Percentiles rank a stretch among this genome's conserved stretches.
Evolutionary conservation across 2,329 filamentous ascomycete species (phyloP).

Genomic region (Claviceps africana): DNA sequence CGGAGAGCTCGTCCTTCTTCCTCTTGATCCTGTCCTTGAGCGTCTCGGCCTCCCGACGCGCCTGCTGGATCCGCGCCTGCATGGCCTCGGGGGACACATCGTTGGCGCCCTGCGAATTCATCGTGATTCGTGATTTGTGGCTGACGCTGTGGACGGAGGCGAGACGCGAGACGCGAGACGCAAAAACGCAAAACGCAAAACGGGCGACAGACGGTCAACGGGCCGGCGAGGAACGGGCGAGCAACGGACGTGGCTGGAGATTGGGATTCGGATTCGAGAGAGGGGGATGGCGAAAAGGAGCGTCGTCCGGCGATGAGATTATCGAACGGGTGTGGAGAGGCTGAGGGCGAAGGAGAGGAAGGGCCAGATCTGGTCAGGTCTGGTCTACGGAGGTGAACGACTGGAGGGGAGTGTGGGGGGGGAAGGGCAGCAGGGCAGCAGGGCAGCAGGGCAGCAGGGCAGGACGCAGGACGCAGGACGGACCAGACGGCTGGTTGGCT

Average conservation of each 20-base stretch:
- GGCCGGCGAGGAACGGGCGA: background rate
- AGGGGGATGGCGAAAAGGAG: constrained; percentile 7
- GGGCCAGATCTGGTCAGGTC: constrained; percentile 7
- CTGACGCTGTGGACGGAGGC: constrained; percentile 7
- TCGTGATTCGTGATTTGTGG: constrained; percentile 34
- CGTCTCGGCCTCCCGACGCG: constrained; percentile 92
- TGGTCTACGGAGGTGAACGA: constrained; percentile 4
- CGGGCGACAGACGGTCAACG: constrained; percentile 2
- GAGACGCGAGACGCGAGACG: too few relatives aligned
- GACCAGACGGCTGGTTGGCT: constrained; percentile 5
- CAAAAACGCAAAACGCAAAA: too few relatives aligned
- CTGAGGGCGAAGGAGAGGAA: constrained; percentile 16
- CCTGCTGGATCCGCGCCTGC: constrained; percentile 84
- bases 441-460: too few relatives aligned
- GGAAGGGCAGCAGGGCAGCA: too few relatives aligned
- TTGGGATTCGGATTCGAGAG: background rate
- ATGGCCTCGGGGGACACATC: constrained; percentile 63
- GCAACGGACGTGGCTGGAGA: background rate
- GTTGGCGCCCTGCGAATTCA: constrained; percentile 43
- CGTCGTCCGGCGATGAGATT: constrained; percentile 16
- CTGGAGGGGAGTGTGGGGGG: constrained; percentile 9
- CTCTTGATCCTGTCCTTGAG: constrained; percentile 98
- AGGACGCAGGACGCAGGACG: too few relatives aligned
- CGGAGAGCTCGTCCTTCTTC: constrained; percentile 98
- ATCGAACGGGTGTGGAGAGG: constrained; percentile 19